These are phyloP conservation scores for Scheffersomyces ergatensis DNA, from an alignment of 805 yeast genomes.

Conservation along the genomic window DNA sequence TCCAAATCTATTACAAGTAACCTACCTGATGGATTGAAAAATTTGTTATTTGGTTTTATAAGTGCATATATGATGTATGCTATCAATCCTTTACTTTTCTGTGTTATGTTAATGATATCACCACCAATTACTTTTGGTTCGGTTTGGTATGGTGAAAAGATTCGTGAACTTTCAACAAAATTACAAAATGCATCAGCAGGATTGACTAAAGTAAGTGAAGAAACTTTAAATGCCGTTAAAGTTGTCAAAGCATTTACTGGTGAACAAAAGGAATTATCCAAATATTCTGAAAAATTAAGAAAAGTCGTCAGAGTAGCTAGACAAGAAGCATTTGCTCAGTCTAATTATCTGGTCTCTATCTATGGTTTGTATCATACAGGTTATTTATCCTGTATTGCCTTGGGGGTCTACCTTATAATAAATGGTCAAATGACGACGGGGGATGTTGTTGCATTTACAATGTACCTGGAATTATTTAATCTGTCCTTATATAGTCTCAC, in stretches of 20 bases:
- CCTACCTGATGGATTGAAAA: constrained; percentile 45
- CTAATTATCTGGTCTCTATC: constrained; percentile 42
- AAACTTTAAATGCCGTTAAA: constrained; percentile 41
- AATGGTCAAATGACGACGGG: constrained; percentile 46
- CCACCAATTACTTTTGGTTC: constrained; percentile 46
- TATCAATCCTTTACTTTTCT: constrained; percentile 41
- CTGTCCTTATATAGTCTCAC: constrained; percentile 44
- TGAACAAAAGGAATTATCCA: constrained; percentile 38
- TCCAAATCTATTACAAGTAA: constrained; percentile 41
- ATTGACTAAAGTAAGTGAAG: constrained; percentile 42
- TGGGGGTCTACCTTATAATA: constrained; percentile 41
- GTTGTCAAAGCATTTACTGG: constrained; percentile 44
- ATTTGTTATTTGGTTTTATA: constrained; percentile 39
- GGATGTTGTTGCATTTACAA: constrained; percentile 45
- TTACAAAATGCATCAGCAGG: constrained; percentile 46
- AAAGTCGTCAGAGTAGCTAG: constrained; percentile 41
- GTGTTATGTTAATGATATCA: constrained; percentile 42
- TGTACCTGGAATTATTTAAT: constrained; percentile 44
- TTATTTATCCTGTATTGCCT: constrained; percentile 39
- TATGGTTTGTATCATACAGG: constrained; percentile 42
- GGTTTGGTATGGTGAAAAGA: constrained; percentile 45
- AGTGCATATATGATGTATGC: constrained; percentile 44
- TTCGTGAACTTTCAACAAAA: constrained; percentile 36
- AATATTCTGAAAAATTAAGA: constrained; percentile 37
- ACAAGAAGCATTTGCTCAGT: constrained; percentile 44